A percentile compares a stretch with the other conserved stretches of the same genome.
Evolutionary conservation across 2,329 filamentous ascomycete species (phyloP).

Genomic region (Thermoascus crustaceus): DNA sequence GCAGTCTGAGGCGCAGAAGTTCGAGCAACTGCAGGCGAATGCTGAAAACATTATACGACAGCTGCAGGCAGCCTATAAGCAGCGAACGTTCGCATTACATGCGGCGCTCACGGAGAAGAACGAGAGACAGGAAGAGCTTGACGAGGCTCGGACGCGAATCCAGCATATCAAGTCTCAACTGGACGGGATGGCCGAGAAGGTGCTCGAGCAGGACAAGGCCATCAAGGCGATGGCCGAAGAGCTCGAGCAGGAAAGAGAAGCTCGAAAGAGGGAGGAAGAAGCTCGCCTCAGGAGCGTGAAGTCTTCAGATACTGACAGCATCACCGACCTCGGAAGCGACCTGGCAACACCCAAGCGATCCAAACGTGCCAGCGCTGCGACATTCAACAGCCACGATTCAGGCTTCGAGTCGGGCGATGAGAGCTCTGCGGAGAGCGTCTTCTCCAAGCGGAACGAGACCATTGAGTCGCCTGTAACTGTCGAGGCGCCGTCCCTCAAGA

Average conservation of each 20-base stretch:
- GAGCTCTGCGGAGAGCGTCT: conserved; percentile 42
- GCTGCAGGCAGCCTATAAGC: conserved; percentile 50
- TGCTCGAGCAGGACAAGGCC: conserved; percentile 48
- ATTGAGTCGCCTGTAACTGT: conserved; percentile 27
- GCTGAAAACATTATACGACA: conserved; percentile 48
- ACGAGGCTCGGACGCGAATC: conserved; percentile 51
- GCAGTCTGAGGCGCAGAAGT: conserved; percentile 44
- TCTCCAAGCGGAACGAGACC: conserved; percentile 31
- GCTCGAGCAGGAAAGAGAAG: conserved; percentile 37
- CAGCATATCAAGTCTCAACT: conserved; percentile 53
- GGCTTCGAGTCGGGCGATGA: conserved; percentile 54
- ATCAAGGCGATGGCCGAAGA: conserved; percentile 46
- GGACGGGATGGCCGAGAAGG: conserved; percentile 50
- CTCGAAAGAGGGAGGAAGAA: conserved; percentile 32
- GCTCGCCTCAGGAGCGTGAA: conserved; percentile 24
- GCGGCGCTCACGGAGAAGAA: conserved; percentile 48
- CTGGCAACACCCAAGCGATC: conserved; percentile 25
- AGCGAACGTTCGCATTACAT: conserved; percentile 42
- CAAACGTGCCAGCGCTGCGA: conserved; percentile 33
- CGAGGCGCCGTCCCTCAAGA: conserved; percentile 25
- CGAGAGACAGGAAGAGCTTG: conserved; percentile 52
- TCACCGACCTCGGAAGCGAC: conserved; percentile 24
- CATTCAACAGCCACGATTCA: conserved; percentile 43
- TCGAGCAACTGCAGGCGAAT: conserved; percentile 49
- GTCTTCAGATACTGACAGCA: conserved; percentile 24